Base-by-base conservation (phyloP, 2,329 filamentous ascomycete genomes). In the Aspergillus arachidicola region DNA sequence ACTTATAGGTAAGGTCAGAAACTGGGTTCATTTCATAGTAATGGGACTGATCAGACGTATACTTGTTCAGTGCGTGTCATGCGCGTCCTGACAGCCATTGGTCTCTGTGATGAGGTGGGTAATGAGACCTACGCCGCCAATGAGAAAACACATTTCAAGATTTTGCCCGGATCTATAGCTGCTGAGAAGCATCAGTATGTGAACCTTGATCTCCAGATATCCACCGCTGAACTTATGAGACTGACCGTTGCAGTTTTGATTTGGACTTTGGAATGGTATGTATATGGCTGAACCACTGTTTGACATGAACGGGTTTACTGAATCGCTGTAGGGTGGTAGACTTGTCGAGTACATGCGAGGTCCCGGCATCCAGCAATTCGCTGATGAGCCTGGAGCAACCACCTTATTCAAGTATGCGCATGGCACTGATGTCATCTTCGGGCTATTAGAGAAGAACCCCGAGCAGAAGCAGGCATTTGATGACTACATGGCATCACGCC, bases 391-490 rank as follows among this genome's bases (percentile, higher is more conserved):
- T 0, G 46, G 61, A 19, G 62, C 61, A 9, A 36, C 57, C 11
- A 68, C 66, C 0, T 45, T 70, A 3, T 66, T 65, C 51, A 63
- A 67, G 19, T 68, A 67, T 38, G 57, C 64, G 6, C 62, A 63
- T 19, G 63, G 66, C 9, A 65, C 59, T 14, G 67, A 69, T 28
- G 61, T 65, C 1, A 64, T 66, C 23, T 69, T 68, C 30, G 66
- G 62, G 7, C 51, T 69, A 1, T 28, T 71, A 3, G 64, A 67
- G 41, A 64, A 62, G 6, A 64, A 70, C 53, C 54, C 61, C 0
- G 66, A 66, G 21, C 63, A 66, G 45, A 71, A 71, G 43, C 30
- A 64, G 48, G 62, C 63, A 2, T 71, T 71, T 21, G 67, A 71
- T 45, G 63, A 64, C 50, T 66, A 66, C 36, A 69, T 71, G 68